Percentiles rank a stretch among this genome's conserved stretches.
phyloP scores from a whole-genome alignment of 2,329 filamentous ascomycete genomes.

The Fusarium sublunatum region DNA sequence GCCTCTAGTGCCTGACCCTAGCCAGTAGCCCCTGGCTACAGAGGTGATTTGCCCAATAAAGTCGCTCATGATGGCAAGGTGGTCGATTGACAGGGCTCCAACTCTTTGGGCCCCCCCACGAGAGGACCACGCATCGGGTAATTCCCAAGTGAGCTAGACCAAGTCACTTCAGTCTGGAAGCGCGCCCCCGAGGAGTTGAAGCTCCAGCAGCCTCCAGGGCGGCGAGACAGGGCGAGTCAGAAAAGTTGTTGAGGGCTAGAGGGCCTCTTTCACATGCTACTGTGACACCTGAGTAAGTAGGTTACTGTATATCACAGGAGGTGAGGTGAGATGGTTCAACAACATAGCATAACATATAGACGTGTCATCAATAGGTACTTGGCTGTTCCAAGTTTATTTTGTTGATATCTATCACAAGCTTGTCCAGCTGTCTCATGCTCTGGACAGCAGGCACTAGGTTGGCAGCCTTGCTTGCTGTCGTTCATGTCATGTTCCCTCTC shows the following conservation, averaged over 20 bases:
- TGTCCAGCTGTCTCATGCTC: conserved; percentile 11
- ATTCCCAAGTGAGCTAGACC: conserved; percentile 30
- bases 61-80: conserved; percentile 45
- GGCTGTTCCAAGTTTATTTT: conserved; percentile 20
- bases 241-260: conserved; percentile 1
- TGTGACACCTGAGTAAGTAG: too few species aligned
- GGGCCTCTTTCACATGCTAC: not conserved
- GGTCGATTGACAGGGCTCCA: conserved; percentile 45
- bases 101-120: conserved; percentile 30
- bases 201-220: too few species aligned
- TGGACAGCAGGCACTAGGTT: too few species aligned
- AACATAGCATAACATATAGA: not conserved
- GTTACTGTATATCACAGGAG: too few species aligned
- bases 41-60: conserved; percentile 39
- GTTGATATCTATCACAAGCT: conserved; percentile 21
- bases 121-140: conserved; percentile 40
- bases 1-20: conserved; percentile 18
- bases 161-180: conserved; percentile 28
- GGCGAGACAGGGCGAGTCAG: not conserved
- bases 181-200: conserved; percentile 12
- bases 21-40: conserved; percentile 6
- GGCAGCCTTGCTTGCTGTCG: not conserved
- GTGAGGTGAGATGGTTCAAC: not conserved
- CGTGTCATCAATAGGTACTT: not conserved
- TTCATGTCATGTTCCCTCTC: conserved; percentile 2